Evolutionary conservation across 2,329 filamentous ascomycete genomes (phyloP), one percentile per base, ranked within the genome.

Genomic region (Phialocephala subalpina): DNA sequence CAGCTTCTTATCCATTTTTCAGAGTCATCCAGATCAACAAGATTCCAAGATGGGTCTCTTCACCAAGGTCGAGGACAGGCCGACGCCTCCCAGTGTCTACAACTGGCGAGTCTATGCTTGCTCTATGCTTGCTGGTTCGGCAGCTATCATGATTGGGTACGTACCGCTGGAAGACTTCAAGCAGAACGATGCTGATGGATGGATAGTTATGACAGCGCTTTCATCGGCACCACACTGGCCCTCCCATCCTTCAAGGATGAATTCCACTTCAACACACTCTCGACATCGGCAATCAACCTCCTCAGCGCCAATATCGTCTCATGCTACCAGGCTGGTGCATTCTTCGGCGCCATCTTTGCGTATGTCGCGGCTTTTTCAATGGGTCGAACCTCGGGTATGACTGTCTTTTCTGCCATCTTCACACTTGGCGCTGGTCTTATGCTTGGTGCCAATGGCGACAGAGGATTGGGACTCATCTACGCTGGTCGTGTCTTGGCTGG

Each of bases 251-350:
- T 94, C 78, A 82, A 82, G 53, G 73, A 82, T 1, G 92, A 94
- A 75, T 95, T 95, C 76, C 73, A 81, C 16, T 90, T 94, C 72
- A 80, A 77, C 2, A 62, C 85, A 89, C 79, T 78, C 75, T 4
- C 65, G 2, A 62, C 76, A 0, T 63, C 73, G 2, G 74, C 85
- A n/a, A 79, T 88, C 29, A 84, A 88, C 35, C 78, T 91, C 3
- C 80, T 91, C 57, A 89, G 88, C 73, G 82, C 89, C 73, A 95
- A 94, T 77, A 93, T 94, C 67, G 92, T 94, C 60, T 93, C 90
- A 29, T 86, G 91, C 62, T 94, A 93, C 80, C 92, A 95, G 78
- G 92, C 92, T 11, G 92, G 92, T 66, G 92, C 92, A 66, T 94
- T 96, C 81, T 94, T 95, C 72, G 92, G 92, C 59, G 87, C 89